Percentiles rank a stretch among this genome's conserved stretches.
Evolutionary conservation across 805 yeast species (phyloP).

Genomic region (Kurtzmaniella fragi): DNA sequence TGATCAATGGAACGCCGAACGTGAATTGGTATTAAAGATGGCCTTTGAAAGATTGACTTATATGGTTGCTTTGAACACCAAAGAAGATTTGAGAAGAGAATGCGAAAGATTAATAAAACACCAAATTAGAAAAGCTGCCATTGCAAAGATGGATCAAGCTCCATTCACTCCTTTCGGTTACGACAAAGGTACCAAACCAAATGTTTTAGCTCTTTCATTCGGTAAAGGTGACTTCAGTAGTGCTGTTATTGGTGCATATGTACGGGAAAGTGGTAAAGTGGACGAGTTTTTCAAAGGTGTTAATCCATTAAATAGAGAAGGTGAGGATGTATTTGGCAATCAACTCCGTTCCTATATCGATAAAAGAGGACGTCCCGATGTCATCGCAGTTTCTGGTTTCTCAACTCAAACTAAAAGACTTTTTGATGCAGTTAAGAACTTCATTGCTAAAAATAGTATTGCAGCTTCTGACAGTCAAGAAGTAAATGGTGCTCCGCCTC

Average conservation of each 20-base stretch:
- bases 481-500: constrained; percentile 26
- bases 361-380: constrained; percentile 73
- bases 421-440: constrained; percentile 48
- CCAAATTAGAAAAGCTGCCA: constrained; percentile 65
- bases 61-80: constrained; percentile 66
- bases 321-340: constrained; percentile 44
- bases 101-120: constrained; percentile 68
- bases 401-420: constrained; percentile 67
- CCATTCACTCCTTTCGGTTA: constrained; percentile 81
- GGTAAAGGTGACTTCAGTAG: constrained; percentile 85
- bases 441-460: constrained; percentile 53
- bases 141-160: constrained; percentile 81
- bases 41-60: constrained; percentile 68
- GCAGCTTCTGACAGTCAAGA: constrained; percentile 47
- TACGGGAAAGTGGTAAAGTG: constrained; percentile 78
- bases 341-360: constrained; percentile 68
- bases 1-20: constrained; percentile 72
- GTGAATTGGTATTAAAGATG: constrained; percentile 59
- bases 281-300: constrained; percentile 75
- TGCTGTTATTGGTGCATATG: constrained; percentile 76
- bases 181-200: constrained; percentile 78
- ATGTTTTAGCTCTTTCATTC: constrained; percentile 73
- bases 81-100: constrained; percentile 72
- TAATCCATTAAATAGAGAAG: constrained; percentile 48
- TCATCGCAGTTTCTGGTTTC: constrained; percentile 84